These are phyloP conservation scores for Alternaria gansuensis DNA, from an alignment of 2,329 filamentous ascomycete genomes.

Conservation along the genomic window DNA sequence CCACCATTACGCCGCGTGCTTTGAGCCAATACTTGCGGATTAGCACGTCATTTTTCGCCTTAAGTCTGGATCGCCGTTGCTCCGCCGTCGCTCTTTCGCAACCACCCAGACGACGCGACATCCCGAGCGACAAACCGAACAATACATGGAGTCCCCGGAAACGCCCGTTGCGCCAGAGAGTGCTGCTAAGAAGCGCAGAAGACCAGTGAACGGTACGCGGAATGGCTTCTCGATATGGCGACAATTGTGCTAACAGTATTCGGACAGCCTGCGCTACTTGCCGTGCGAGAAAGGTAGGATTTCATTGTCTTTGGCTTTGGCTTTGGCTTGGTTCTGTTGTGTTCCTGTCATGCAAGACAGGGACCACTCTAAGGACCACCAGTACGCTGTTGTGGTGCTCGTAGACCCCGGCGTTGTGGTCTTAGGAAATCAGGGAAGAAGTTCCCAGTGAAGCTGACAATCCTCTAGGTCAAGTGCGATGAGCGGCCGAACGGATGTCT, in stretches of 20 bases:
- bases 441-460: slow-evolving; percentile 14
- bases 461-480: slow-evolving; percentile 43
- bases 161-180: slow-evolving; percentile 21
- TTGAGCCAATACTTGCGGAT: slow-evolving; percentile 19
- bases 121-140: slow-evolving; percentile 26
- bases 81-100: slow-evolving; percentile 16
- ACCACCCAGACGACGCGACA: slow-evolving; percentile 22
- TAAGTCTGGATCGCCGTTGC: slow-evolving; percentile 22
- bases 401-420: background rate
- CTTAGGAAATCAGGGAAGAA: background rate
- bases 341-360: background rate
- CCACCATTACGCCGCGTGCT: slow-evolving; percentile 13
- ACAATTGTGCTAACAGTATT: slow-evolving; percentile 15
- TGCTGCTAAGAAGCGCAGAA: slow-evolving; percentile 36
- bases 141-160: slow-evolving; percentile 23
- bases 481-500: slow-evolving; percentile 44
- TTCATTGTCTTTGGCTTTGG: background rate
- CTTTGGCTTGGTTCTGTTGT: background rate
- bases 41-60: slow-evolving; percentile 27
- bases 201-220: slow-evolving; percentile 39
- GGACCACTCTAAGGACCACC: background rate
- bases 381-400: background rate
- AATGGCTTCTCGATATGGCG: slow-evolving; percentile 8
- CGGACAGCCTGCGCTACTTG: slow-evolving; percentile 30
- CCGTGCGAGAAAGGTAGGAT: slow-evolving; percentile 30